A percentile compares a stretch with the other conserved stretches of the same genome.
phyloP scores from a whole-genome alignment of 441 rosid species.

The Bocquillonia castaneifolia region DNA sequence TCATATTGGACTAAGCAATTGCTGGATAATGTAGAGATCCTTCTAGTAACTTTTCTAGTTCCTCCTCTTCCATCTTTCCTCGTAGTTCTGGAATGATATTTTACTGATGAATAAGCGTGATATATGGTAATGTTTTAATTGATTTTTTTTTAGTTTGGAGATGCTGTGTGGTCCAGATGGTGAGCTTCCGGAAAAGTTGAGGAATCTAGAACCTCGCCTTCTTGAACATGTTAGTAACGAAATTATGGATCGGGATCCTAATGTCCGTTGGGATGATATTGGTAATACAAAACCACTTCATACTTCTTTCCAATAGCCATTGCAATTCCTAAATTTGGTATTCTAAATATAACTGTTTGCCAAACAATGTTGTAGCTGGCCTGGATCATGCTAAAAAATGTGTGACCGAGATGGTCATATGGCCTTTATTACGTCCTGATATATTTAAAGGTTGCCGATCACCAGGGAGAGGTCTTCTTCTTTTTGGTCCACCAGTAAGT shows the following conservation, averaged over 20 bases:
- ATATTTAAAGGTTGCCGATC: slow-evolving; percentile 92
- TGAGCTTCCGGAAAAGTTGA: slow-evolving; percentile 89
- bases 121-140: neutral
- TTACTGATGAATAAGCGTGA: neutral
- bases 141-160: slow-evolving; percentile 56
- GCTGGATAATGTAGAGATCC: neutral
- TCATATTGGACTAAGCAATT: neutral
- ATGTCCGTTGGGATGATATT: slow-evolving; percentile 94
- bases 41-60: neutral
- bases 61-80: neutral
- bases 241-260: slow-evolving; percentile 91
- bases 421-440: slow-evolving; percentile 94
- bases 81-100: neutral
- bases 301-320: slow-evolving; percentile 12
- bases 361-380: slow-evolving; percentile 57
- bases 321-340: slow-evolving; percentile 8
- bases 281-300: slow-evolving; percentile 45
- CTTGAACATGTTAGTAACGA: slow-evolving; percentile 96
- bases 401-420: slow-evolving; percentile 96
- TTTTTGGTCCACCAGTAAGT: slow-evolving; percentile 94
- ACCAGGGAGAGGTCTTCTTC: slow-evolving; percentile 97
- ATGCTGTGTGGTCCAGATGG: slow-evolving; percentile 94
- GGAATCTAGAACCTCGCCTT: slow-evolving; percentile 93
- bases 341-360: slow-evolving; percentile 26
- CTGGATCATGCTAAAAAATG: slow-evolving; percentile 98